Base-by-base conservation (phyloP, 2,329 filamentous ascomycete species). In the Botrytis paeoniae region DNA sequence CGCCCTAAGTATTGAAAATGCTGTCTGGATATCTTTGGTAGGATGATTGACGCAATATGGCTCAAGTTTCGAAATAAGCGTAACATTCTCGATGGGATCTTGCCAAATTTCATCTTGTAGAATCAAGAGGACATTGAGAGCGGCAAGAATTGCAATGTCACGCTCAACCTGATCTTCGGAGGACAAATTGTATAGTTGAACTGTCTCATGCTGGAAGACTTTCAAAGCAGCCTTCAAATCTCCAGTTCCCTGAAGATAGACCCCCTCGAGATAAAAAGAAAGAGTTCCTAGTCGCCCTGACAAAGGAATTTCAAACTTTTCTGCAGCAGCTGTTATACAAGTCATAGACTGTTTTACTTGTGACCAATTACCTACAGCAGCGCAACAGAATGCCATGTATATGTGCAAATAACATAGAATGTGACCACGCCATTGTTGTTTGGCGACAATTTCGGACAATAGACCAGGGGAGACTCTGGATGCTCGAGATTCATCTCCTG, bases 231-330 rank as follows among this genome's bases (percentile, higher is more conserved):
- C 83, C n/a, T 88, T 84, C 1, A 96, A 85, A 75, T 94, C 86
- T 25, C 94, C 94, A 8, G 87, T 91, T 29, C 91, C 93, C 83
- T 98, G 95, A 70, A 90, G 85, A 77, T 94, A 92, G 12, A 93
- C 87, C 0, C 92, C 95, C 0, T 87, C 85, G 29, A 97, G 88
- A 81, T 98, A 98, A 61, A 77, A 74, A 18, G 74, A 63, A 9
- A 81, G 72, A 41, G 68, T 74, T 51, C 73, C 76, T 7, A 81
- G 70, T 61, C 78, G 73, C 4, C 77, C 79, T 18, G 62, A 71
- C 14, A 79, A 51, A 37, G 76, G 54, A 32, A 78, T 73, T n/a
- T 78, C 76, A 60, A 78, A 76, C 8, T 71, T 71, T 37, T 75
- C 70, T 1, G 77, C 74, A 20, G 77, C 76, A 41, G 71, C 70